A percentile compares a stretch with the other conserved stretches of the same genome.
Conservation (phyloP, 495 filamentous ascomycete species). For the Penicillium salamii region DNA sequence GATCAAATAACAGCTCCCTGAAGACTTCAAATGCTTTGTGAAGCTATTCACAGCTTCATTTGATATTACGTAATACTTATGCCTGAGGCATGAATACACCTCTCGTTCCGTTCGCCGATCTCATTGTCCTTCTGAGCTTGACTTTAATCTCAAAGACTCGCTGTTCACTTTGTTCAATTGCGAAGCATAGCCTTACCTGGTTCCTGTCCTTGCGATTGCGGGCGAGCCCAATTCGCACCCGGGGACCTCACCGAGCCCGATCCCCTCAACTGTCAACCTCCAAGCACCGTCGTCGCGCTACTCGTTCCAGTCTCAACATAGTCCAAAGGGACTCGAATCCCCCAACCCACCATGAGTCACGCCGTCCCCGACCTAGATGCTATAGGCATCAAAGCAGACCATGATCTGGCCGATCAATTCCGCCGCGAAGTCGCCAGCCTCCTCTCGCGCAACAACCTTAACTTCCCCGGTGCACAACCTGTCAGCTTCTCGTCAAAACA, state of each 20-base stretch:
- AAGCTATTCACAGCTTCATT: slow-evolving; percentile 3
- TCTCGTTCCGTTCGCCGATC: slow-evolving; percentile 2
- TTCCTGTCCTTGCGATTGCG: slow-evolving; percentile 1
- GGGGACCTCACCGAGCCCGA: not conserved
- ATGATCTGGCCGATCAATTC: slow-evolving; percentile 55
- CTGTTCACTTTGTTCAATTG: not conserved
- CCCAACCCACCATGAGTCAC: slow-evolving; percentile 34
- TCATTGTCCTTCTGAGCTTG: not conserved
- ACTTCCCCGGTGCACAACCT: slow-evolving; percentile 92
- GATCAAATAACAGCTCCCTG: too few relatives aligned
- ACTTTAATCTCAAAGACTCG: not conserved
- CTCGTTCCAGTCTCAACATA: not conserved
- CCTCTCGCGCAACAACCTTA: slow-evolving; percentile 60
- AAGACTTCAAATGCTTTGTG: too few relatives aligned
- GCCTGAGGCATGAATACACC: slow-evolving; percentile 16
- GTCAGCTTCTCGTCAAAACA: slow-evolving; percentile 83
- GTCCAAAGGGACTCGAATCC: too few relatives aligned
- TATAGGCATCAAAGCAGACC: slow-evolving; percentile 61
- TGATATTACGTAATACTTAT: slow-evolving; percentile 9
- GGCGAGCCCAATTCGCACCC: slow-evolving; percentile 4
- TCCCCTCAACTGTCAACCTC: not conserved
- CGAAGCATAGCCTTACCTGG: not conserved
- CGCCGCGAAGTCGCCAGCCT: slow-evolving; percentile 73
- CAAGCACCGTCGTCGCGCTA: not conserved
- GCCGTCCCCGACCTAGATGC: slow-evolving; percentile 47